Evolutionary conservation across 78 protist genomes (phyloP).

Genomic region (Planoprotostelium fungivorum): DNA sequence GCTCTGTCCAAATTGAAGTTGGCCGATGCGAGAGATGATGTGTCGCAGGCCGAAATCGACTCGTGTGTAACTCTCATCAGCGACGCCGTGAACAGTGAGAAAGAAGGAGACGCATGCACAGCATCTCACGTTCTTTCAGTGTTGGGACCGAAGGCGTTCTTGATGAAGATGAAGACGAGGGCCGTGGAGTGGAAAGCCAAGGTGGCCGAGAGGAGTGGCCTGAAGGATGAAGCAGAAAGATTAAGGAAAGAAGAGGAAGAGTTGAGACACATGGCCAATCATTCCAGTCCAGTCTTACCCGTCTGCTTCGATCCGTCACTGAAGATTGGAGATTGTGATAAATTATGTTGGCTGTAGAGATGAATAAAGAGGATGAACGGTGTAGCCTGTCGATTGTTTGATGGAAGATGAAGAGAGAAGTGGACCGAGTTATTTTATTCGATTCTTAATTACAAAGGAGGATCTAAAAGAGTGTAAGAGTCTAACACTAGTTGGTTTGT

Average conservation of each 20-base stretch:
- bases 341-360: not conserved
- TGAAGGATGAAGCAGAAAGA: not conserved
- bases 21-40: not conserved
- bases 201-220: not conserved
- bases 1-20: not conserved
- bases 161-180: not conserved
- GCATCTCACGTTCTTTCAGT: not conserved
- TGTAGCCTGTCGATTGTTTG: too few species aligned
- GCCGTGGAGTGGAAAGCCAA: not conserved
- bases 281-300: not conserved
- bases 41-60: not conserved
- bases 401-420: too few species aligned
- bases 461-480: too few species aligned
- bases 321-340: not conserved
- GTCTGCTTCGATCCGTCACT: not conserved
- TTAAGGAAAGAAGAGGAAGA: not conserved
- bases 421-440: too few species aligned
- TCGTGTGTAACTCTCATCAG: not conserved
- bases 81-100: not conserved
- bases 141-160: not conserved
- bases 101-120: not conserved
- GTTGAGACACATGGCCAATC: not conserved
- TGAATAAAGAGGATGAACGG: too few species aligned
- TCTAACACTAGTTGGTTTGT: too few species aligned
- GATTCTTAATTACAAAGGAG: too few species aligned